These are phyloP conservation scores for Phytophthora meadii DNA, from an alignment of 352 stramenopile species.

Conservation along the genomic window DNA sequence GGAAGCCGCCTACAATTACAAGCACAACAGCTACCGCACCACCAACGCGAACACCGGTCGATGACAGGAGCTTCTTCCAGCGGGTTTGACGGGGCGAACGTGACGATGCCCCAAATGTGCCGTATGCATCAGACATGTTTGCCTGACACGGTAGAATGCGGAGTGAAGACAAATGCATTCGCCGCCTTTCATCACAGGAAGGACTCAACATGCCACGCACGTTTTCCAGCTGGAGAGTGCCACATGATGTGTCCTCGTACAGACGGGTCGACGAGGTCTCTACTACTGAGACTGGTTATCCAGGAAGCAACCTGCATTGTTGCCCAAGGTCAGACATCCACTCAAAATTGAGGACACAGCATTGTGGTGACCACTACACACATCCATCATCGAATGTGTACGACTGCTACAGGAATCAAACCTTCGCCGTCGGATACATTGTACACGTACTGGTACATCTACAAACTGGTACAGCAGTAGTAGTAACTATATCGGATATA, in stretches of 20 bases:
- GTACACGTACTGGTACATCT: no score
- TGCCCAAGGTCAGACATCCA: neutral
- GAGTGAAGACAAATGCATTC: constrained; percentile 16
- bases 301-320: neutral
- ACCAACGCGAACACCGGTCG: constrained; percentile 17
- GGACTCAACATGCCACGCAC: constrained; percentile 25
- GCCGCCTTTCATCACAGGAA: constrained; percentile 12
- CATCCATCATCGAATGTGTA: no score
- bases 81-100: constrained; percentile 3
- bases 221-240: constrained; percentile 26
- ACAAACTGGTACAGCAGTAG: no score
- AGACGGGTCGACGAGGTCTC: constrained; percentile 20
- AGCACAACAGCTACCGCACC: constrained; percentile 19
- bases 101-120: constrained; percentile 24
- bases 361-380: no score
- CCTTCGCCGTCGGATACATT: no score
- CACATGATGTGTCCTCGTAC: constrained; percentile 36
- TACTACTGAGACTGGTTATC: constrained; percentile 5
- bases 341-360: neutral
- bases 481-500: no score
- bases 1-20: constrained; percentile 30
- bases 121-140: constrained; percentile 36
- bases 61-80: constrained; percentile 28
- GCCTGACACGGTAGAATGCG: constrained; percentile 11
- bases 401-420: no score